Percentiles rank a stretch among this genome's conserved stretches.
phyloP scores from a whole-genome alignment of 23 red algal species.

The Gracilaria domingensis region DNA sequence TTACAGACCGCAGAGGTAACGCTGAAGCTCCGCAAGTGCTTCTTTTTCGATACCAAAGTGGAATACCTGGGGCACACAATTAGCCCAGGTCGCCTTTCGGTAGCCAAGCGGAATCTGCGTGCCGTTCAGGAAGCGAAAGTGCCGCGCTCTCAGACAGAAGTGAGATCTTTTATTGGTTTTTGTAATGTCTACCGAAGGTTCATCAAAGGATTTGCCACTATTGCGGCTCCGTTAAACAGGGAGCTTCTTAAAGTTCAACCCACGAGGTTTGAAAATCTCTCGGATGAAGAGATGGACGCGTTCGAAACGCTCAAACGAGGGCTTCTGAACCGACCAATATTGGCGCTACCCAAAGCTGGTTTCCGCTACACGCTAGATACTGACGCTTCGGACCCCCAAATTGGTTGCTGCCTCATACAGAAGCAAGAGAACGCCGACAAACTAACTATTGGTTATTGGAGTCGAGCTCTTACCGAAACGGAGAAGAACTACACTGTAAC shows the following conservation, averaged over 20 bases:
- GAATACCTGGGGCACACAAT: constrained; percentile 47
- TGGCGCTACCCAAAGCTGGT: constrained; percentile 33
- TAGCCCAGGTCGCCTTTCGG: constrained; percentile 23
- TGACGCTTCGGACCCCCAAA: neutral
- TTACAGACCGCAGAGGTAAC: neutral
- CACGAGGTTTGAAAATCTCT: neutral
- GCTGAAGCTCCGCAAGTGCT: constrained; percentile 45
- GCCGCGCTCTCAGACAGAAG: constrained; percentile 19
- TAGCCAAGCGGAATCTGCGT: constrained; percentile 7
- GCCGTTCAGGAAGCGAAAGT: constrained; percentile 16
- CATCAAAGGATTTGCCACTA: constrained; percentile 46
- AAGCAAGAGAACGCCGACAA: constrained; percentile 24
- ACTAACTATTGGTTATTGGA: constrained; percentile 46
- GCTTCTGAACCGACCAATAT: neutral
- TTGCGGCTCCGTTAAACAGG: constrained; percentile 13
- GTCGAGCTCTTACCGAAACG: neutral
- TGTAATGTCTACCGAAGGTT: constrained; percentile 38
- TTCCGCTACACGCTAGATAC: constrained; percentile 24
- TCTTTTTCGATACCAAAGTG: neutral
- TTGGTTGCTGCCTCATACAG: constrained; percentile 29
- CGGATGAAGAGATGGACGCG: neutral
- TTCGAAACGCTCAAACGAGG: constrained; percentile 14
- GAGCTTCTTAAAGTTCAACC: neutral
- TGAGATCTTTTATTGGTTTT: constrained; percentile 44
- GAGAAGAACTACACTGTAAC: constrained; percentile 25